Conservation (phyloP, 352 stramenopile species). For the Globisporangium irregulare region DNA sequence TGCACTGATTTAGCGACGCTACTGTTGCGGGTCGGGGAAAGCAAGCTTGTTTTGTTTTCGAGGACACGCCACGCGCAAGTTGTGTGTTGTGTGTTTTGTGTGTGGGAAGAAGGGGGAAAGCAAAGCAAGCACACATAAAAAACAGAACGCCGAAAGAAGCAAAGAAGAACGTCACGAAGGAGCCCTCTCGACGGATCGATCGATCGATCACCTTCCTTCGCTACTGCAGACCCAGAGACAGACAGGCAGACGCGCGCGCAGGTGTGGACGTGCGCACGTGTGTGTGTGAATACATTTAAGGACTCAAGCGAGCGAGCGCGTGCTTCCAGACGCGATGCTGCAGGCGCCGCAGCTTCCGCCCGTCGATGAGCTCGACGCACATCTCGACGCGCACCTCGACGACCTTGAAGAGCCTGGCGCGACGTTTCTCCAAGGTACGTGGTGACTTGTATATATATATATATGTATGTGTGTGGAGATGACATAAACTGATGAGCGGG, state of each 20-base stretch:
- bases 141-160: conserved; percentile 5
- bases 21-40: not conserved
- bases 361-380: conserved; percentile 66
- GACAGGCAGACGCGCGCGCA: not conserved
- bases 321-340: conserved; percentile 29
- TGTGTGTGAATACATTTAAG: not conserved
- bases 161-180: not conserved
- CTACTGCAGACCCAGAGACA: not conserved
- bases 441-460: not conserved
- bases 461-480: not conserved
- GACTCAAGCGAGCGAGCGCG: not conserved
- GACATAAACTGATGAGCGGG: not conserved
- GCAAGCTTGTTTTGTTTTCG: not conserved
- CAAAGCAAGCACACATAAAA: not conserved
- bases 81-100: not conserved
- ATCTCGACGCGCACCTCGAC: conserved; percentile 66
- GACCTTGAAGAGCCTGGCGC: conserved; percentile 66
- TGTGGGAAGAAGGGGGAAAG: not conserved
- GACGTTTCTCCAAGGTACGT: conserved; percentile 64
- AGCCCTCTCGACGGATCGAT: not conserved
- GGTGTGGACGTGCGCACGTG: not conserved
- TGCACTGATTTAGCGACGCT: not conserved
- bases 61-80: not conserved
- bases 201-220: not conserved
- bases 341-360: conserved; percentile 46